Conservation (phyloP, 164 flowering plant genomes). For the Protea cynaroides region DNA sequence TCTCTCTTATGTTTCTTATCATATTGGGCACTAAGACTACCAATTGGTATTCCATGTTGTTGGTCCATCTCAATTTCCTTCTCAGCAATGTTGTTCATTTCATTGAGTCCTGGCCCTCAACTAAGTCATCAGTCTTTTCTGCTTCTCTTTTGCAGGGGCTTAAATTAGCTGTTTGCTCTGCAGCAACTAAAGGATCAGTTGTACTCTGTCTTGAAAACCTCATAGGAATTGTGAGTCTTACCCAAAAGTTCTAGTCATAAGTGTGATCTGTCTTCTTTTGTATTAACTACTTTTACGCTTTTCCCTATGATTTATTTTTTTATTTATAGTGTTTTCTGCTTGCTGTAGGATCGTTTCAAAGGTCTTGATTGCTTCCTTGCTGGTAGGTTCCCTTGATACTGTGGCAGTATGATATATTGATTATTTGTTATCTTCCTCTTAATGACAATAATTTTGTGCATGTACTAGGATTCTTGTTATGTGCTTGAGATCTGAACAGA, state of each 20-base stretch:
- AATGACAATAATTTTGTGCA: not conserved
- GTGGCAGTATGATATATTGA: not conserved
- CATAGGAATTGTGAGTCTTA: conserved; percentile 60
- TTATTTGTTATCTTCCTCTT: not conserved
- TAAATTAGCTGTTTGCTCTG: conserved; percentile 89
- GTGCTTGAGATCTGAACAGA: no score
- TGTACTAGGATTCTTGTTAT: no score
- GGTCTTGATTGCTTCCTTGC: conserved; percentile 97
- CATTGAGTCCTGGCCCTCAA: not conserved
- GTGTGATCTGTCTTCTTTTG: no score
- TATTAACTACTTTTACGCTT: no score
- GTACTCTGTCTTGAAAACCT: conserved; percentile 91
- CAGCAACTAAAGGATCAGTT: conserved; percentile 97
- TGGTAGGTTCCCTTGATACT: conserved; percentile 33
- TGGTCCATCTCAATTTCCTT: not conserved
- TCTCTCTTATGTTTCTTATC: no score
- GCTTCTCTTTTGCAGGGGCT: conserved; percentile 52
- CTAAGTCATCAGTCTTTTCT: no score
- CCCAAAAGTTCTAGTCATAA: no score
- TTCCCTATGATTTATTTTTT: no score
- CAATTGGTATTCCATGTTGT: not conserved
- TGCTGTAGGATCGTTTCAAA: conserved; percentile 71
- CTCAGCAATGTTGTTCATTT: not conserved
- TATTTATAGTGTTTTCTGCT: conserved; percentile 3
- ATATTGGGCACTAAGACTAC: not conserved